These are phyloP conservation scores for Posidonia oceanica DNA, from an alignment of 116 monocot species.

Conservation along the genomic window DNA sequence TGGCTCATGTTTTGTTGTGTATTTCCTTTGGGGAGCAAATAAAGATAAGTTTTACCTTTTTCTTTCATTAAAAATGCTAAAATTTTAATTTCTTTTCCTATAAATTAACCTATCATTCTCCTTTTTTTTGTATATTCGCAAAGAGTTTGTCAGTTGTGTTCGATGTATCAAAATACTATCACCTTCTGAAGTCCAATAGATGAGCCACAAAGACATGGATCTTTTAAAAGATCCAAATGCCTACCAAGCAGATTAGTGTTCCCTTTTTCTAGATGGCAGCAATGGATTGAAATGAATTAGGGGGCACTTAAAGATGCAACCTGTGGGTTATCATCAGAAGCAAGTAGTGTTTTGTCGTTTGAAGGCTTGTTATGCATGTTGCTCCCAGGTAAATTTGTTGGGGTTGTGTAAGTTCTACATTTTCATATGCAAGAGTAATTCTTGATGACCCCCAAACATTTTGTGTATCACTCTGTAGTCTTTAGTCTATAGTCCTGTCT, in stretches of 20 bases:
- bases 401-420: background rate
- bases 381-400: background rate
- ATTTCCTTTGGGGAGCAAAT: too few species aligned
- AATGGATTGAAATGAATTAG: background rate
- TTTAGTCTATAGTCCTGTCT: background rate
- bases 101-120: background rate
- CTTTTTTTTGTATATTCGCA: conserved; percentile 8
- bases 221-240: conserved; percentile 13
- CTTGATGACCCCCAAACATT: too few species aligned
- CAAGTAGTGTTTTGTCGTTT: background rate
- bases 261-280: too few species aligned
- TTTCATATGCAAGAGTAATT: too few species aligned
- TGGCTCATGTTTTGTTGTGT: too few species aligned
- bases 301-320: too few species aligned
- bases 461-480: too few species aligned
- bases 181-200: conserved; percentile 70
- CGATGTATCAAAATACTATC: conserved; percentile 83
- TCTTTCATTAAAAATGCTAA: background rate
- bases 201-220: conserved; percentile 57
- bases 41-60: background rate
- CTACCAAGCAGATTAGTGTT: background rate
- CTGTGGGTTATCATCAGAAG: background rate
- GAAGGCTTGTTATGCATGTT: background rate
- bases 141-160: conserved; percentile 79
- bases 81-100: background rate